phyloP scores from a whole-genome alignment of 2,329 filamentous ascomycete genomes.

The Xylaria polymorpha region DNA sequence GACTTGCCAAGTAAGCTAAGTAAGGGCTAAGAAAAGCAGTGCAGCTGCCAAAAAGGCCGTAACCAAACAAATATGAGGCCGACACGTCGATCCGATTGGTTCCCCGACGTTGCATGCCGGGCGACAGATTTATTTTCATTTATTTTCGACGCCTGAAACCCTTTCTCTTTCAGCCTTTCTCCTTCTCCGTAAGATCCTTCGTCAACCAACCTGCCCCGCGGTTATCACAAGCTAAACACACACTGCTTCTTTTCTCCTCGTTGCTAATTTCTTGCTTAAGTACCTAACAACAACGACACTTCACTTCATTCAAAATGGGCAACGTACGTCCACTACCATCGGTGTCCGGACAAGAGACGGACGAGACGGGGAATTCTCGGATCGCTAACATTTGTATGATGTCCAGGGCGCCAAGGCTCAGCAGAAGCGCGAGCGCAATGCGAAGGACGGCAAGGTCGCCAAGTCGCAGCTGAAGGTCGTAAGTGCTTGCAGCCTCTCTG shows the following conservation, averaged over 20 bases:
- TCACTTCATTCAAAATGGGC: constrained; percentile 35
- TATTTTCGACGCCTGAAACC: constrained; percentile 13
- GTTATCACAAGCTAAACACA: constrained; percentile 18
- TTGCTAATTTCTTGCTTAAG: too few species aligned
- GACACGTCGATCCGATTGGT: constrained; percentile 2
- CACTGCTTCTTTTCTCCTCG: neutral
- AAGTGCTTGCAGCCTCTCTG: constrained; percentile 50
- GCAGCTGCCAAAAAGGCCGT: neutral
- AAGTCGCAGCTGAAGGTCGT: constrained; percentile 78
- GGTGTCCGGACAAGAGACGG: too few species aligned
- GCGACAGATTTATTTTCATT: constrained; percentile 20
- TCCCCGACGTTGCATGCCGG: neutral
- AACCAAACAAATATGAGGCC: neutral
- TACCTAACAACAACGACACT: neutral
- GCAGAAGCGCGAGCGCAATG: constrained; percentile 79
- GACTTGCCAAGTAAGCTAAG: neutral
- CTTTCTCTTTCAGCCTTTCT: constrained; percentile 22
- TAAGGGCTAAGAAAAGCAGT: constrained; percentile 3
- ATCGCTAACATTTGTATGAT: constrained; percentile 29
- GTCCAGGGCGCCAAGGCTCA: constrained; percentile 71
- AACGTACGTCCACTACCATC: constrained; percentile 34
- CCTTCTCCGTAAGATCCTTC: constrained; percentile 37
- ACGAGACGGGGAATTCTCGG: neutral
- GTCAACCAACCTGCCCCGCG: constrained; percentile 19
- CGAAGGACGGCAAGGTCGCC: constrained; percentile 68